Evolutionary conservation across 768 basidiomycete species (phyloP), one percentile per base, ranked within the genome.

Genomic region (Trametes punicea): DNA sequence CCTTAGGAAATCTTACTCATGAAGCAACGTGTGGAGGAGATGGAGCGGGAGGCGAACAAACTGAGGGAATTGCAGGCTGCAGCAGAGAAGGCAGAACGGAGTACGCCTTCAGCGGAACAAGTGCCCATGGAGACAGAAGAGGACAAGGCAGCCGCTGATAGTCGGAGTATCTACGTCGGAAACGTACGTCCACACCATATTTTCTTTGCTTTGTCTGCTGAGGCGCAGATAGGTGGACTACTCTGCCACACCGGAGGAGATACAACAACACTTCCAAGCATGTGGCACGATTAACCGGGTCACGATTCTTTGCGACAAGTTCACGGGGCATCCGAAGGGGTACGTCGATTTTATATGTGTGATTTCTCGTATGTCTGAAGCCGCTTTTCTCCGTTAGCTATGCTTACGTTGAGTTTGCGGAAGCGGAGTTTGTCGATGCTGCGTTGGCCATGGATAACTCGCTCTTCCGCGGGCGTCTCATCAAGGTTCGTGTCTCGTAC

Each of bases 251-350:
- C 97, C 97, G 16, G 97, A 98, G 73, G 97, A 99, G 70, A 94
- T 99, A 46, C 97, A 98, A 75, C 84, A 80, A 16, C 96, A 98
- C 71, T 99, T 99, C 75, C 90, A 94, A 70, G 87, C 95, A 15
- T 98, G 95, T 68, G 97, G 97, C 6, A 93, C 90, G 15, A 99
- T 99, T 73, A 99, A 99, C 75, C 85, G 97, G 65, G 94, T 99
- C 39, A 99, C 97, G 0, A 99, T 99, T 67, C 85, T 99, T 26
- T 98, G 96, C 72, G 97, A 99, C 81, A 98, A 98, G 76, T 98
- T 96, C 73, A 98, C 96, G 21, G 97, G 97, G 45, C 95, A 98
- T 75, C 96, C 97, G 44, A 98, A 98, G 83, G 97, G 97, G 94
- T 94, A 62, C 29, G 75, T 69, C 47, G 68, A 62, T 3, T 7